A percentile compares a stretch with the other conserved stretches of the same genome.
Evolutionary conservation across 1,284 basidiomycete genomes (phyloP).

Genomic region (Boletellus sp.): DNA sequence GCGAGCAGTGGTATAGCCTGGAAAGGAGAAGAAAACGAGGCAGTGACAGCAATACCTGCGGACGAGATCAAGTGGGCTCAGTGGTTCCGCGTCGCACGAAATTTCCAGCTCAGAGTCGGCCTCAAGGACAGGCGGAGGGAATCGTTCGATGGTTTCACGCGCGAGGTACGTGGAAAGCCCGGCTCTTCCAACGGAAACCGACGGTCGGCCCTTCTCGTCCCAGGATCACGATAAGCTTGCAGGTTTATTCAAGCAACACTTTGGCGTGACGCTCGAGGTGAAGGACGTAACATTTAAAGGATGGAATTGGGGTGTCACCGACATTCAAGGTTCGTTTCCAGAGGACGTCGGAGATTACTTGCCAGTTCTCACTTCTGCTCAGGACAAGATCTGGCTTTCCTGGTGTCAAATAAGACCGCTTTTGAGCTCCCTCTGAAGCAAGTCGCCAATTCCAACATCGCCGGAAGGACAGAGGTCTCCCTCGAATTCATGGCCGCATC

Average conservation of each 20-base stretch:
- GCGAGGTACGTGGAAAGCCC: constrained; percentile 59
- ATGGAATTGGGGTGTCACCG: constrained; percentile 98
- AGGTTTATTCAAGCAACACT: constrained; percentile 79
- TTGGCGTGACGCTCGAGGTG: constrained; percentile 80
- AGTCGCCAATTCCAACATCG: constrained; percentile 97
- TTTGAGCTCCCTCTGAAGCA: constrained; percentile 89
- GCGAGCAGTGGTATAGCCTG: constrained; percentile 88
- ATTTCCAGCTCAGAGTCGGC: constrained; percentile 85
- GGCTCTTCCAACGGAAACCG: not conserved
- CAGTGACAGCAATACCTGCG: constrained; percentile 63
- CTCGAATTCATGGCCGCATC: constrained; percentile 79
- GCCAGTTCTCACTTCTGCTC: constrained; percentile 5
- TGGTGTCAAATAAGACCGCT: constrained; percentile 85
- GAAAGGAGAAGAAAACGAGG: constrained; percentile 73
- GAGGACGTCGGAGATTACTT: not conserved
- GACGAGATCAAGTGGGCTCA: constrained; percentile 82
- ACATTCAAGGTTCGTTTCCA: constrained; percentile 76
- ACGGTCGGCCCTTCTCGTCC: not conserved
- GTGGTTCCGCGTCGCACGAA: constrained; percentile 90
- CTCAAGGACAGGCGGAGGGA: constrained; percentile 74
- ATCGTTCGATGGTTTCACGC: constrained; percentile 92
- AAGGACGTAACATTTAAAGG: constrained; percentile 90
- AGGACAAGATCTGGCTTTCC: constrained; percentile 90
- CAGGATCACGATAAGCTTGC: constrained; percentile 83
- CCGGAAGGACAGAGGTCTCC: constrained; percentile 94